Conservation (phyloP, 805 yeast species). For the Scheffersomyces ergatensis region DNA sequence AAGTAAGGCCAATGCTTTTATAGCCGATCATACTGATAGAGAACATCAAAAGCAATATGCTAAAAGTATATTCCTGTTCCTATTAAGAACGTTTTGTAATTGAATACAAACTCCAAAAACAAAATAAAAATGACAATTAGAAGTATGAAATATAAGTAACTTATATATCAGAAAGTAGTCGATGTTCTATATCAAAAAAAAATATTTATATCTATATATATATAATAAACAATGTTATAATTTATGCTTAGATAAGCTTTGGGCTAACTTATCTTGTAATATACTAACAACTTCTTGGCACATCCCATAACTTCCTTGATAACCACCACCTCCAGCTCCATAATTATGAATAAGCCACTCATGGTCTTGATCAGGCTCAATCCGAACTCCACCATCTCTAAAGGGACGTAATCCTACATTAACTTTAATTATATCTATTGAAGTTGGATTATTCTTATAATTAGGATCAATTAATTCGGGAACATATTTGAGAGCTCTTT, state of each 20-base stretch:
- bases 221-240: background rate
- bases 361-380: conserved; percentile 25
- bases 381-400: conserved; percentile 32
- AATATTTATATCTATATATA: no score
- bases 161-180: no score
- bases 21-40: conserved; percentile 22
- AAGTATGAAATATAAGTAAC: no score
- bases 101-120: conserved; percentile 3
- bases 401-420: conserved; percentile 40
- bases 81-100: conserved; percentile 18
- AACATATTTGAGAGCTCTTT: conserved; percentile 39
- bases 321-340: conserved; percentile 78
- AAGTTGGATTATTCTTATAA: conserved; percentile 21
- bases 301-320: conserved; percentile 69
- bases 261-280: background rate
- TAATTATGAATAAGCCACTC: conserved; percentile 57
- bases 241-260: background rate
- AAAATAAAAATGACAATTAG: no score
- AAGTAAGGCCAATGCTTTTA: conserved; percentile 23
- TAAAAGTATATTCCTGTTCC: conserved; percentile 19
- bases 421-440: conserved; percentile 28
- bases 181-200: background rate
- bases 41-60: conserved; percentile 37
- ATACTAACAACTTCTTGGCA: conserved; percentile 42
- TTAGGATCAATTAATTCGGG: conserved; percentile 36